Conservation (phyloP, 306 rosid genomes). For the Vigna radiata region DNA sequence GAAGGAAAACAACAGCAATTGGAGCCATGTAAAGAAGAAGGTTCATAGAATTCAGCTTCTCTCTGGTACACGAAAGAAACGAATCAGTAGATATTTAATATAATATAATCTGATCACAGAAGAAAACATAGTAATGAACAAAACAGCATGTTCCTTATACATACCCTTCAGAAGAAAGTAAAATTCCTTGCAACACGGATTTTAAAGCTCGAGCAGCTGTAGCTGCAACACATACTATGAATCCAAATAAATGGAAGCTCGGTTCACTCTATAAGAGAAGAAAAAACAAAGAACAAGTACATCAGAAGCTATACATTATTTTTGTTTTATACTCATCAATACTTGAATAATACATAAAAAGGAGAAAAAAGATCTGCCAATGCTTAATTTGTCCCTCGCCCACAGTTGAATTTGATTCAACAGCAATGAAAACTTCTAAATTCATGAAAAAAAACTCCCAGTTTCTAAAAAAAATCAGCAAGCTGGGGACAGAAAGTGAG, state of each 20-base stretch:
- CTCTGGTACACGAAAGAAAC: slow-evolving; percentile 59
- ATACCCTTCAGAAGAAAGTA: slow-evolving; percentile 99
- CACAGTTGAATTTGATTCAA: slow-evolving; percentile 2
- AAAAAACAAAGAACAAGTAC: slow-evolving; percentile 35
- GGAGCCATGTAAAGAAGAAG: slow-evolving; percentile 99
- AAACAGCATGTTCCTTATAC: slow-evolving; percentile 26
- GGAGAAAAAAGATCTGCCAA: slow-evolving; percentile 13
- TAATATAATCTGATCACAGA: not conserved
- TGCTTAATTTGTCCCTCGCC: slow-evolving; percentile 21
- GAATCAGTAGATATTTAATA: slow-evolving; percentile 44
- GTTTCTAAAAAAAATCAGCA: not conserved
- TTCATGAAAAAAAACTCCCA: not conserved
- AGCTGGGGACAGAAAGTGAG: slow-evolving; percentile 15
- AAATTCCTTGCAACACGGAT: slow-evolving; percentile 93
- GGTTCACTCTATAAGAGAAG: slow-evolving; percentile 85
- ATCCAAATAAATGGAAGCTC: slow-evolving; percentile 97
- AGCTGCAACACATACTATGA: slow-evolving; percentile 88
- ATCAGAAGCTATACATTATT: slow-evolving; percentile 39
- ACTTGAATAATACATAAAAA: slow-evolving; percentile 20
- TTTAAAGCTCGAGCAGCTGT: slow-evolving; percentile 98
- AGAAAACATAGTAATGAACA: slow-evolving; percentile 14
- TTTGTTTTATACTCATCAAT: slow-evolving; percentile 4
- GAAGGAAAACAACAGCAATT: slow-evolving; percentile 96
- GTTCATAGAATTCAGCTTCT: slow-evolving; percentile 99
- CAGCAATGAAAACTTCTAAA: slow-evolving; percentile 19